Conservation (phyloP, 2,329 filamentous ascomycete species). For the Ophiostoma montium region DNA sequence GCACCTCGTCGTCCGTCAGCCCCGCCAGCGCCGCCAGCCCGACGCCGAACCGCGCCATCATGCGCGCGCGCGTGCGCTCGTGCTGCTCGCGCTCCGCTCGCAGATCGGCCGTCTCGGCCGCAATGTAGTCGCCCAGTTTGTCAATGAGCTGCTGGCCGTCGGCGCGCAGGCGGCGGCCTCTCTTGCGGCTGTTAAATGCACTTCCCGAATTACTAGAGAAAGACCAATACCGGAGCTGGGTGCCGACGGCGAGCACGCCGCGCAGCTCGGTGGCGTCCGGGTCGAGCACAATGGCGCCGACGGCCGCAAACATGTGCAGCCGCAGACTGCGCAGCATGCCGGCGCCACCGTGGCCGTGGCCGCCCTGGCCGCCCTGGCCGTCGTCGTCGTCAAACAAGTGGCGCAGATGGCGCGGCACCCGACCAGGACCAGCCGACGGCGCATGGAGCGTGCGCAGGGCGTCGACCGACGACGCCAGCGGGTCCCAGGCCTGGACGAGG, state of each 20-base stretch:
- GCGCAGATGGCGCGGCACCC: conserved; percentile 59
- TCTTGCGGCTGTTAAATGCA: conserved; percentile 69
- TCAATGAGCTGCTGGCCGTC: conserved; percentile 44
- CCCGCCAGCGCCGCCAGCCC: conserved; percentile 53
- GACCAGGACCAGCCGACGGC: conserved; percentile 63
- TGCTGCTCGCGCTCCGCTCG: conserved; percentile 54
- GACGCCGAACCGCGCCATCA: conserved; percentile 72
- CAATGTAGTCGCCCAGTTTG: conserved; percentile 68
- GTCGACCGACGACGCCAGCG: conserved; percentile 63
- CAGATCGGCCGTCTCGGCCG: conserved; percentile 70
- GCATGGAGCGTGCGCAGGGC: conserved; percentile 81
- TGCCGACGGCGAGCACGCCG: conserved; percentile 76
- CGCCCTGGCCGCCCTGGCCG: not conserved
- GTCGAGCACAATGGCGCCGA: conserved; percentile 73
- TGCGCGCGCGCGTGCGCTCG: conserved; percentile 51
- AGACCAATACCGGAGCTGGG: conserved; percentile 85
- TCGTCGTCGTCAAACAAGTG: conserved; percentile 25
- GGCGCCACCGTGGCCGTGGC: not conserved
- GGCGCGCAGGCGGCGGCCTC: conserved; percentile 59
- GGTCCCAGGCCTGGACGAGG: conserved; percentile 92
- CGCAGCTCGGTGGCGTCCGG: conserved; percentile 75
- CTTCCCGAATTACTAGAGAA: too few relatives aligned
- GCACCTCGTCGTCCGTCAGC: conserved; percentile 50
- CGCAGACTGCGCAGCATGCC: conserved; percentile 33
- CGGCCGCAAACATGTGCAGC: conserved; percentile 64